Base-by-base conservation (phyloP, 805 yeast genomes). In the Yarrowia osloensis region DNA sequence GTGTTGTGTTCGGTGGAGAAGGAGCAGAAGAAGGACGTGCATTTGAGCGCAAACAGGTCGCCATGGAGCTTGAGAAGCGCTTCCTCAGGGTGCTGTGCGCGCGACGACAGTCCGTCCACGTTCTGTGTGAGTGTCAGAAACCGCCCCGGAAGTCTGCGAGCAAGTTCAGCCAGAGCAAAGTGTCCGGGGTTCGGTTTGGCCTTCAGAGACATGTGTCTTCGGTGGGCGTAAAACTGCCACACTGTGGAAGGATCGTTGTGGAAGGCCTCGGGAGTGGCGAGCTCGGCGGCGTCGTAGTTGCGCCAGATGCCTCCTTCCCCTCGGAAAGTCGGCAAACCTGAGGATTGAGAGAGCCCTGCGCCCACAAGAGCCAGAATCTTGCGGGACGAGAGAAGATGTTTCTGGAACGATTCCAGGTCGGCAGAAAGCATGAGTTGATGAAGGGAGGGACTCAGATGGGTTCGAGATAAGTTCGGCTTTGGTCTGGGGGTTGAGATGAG, bases 261-360 rank as follows among this genome's bases (percentile, higher is more conserved):
- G 75, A 92, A 91, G 5, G 97, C 97, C 73, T 91, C 97, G 0
- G 96, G 97, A 0, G 97, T 91, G 8, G 97, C 97, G 50, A 92
- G 79, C 73, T 91, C 97, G 52, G 90, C 87, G 71, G 92, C 86
- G 65, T 88, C 88, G 77, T 85, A 88, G 69, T 85, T 85, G 69
- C 85, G 81, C 97, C 97, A 91, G 31, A 88, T 78, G 0, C 95
- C 94, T 62, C 87, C 86, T 0, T 87, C 76, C 9, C 91, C 91
- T 62, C 91, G 79, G 73, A 87, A 89, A 0, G 94, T 88, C 4
- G 90, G 85, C 17, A 91, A 78, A 0, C 97, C 97, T 0, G 94
- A 88, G 1, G 88, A 79, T 0, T 86, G 92, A 3, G 93, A 87
- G 13, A 91, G 81, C 0, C 97, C 97, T 2, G 96, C 93, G 0